phyloP scores from a whole-genome alignment of 192 early-diverging fungal genomes.

The Glomus cerebriforme region DNA sequence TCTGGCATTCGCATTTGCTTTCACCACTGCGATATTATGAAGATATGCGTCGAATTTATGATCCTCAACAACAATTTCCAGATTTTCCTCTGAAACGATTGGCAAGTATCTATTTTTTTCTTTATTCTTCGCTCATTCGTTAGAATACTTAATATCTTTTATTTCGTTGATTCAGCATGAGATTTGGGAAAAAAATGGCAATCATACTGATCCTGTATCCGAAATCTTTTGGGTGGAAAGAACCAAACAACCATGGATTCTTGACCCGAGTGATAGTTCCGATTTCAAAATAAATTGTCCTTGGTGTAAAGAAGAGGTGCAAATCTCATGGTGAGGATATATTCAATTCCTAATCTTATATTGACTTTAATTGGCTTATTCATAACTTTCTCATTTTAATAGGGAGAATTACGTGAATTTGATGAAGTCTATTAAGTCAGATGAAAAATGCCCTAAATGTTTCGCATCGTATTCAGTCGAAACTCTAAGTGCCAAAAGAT shows the following conservation, averaged over 20 bases:
- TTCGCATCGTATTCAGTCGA: neutral
- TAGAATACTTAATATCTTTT: neutral
- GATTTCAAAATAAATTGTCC: conserved; percentile 19
- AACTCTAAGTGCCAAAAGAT: conserved; percentile 9
- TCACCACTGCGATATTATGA: conserved; percentile 54
- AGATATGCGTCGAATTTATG: conserved; percentile 45
- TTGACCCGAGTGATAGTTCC: conserved; percentile 22
- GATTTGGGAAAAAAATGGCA: conserved; percentile 2
- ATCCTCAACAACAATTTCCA: neutral
- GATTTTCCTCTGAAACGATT: conserved; percentile 5
- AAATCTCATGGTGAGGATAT: neutral
- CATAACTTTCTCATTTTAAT: neutral
- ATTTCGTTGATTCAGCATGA: neutral
- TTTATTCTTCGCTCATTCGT: neutral
- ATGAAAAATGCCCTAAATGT: conserved; percentile 10
- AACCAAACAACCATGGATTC: conserved; percentile 22
- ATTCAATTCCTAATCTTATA: neutral
- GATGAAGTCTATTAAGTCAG: neutral
- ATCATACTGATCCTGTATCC: neutral
- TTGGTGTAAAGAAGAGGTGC: neutral
- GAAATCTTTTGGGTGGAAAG: conserved; percentile 9
- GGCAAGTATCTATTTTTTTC: neutral
- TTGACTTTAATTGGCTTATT: neutral
- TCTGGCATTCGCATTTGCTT: conserved; percentile 60
- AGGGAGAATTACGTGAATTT: conserved; percentile 15